Conservation (phyloP, 2,329 filamentous ascomycete species). For the Grosmannia clavigera region DNA sequence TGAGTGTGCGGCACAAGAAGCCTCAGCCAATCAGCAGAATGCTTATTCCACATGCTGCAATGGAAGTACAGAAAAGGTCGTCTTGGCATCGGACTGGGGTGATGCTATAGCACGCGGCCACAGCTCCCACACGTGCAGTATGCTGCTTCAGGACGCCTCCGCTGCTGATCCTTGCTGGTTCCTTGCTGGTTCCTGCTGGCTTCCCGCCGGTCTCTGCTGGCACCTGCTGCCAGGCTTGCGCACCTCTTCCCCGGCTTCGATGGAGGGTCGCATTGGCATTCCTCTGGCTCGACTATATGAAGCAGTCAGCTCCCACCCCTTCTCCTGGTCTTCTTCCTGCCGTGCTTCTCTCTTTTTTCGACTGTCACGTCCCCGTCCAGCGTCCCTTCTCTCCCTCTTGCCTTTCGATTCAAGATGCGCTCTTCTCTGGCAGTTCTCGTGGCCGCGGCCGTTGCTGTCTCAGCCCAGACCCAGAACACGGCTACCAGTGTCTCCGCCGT, state of each 20-base stretch:
- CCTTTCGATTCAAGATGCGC: constrained; percentile 5
- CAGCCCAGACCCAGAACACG: constrained; percentile 26
- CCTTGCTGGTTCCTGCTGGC: neutral
- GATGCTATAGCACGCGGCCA: neutral
- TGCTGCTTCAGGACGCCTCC: neutral
- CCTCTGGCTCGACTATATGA: neutral
- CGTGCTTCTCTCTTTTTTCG: neutral
- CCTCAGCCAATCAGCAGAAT: constrained; percentile 1
- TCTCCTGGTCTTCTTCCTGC: neutral
- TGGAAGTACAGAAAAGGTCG: neutral
- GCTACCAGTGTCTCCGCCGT: constrained; percentile 39
- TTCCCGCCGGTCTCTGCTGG: neutral
- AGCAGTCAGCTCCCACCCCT: neutral
- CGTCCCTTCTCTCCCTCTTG: neutral
- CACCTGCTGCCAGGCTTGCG: no score
- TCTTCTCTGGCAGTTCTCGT: constrained; percentile 4
- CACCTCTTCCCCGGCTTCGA: no score
- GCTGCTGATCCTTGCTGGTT: neutral
- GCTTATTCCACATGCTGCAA: constrained; percentile 3
- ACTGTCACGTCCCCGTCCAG: neutral
- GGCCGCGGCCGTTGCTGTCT: constrained; percentile 9
- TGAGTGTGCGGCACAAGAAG: neutral
- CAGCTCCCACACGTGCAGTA: neutral
- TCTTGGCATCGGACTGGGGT: neutral
- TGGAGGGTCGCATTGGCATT: neutral